Evolutionary conservation across 2,329 filamentous ascomycete genomes (phyloP).

Genomic region (Aspergillus clavatus): DNA sequence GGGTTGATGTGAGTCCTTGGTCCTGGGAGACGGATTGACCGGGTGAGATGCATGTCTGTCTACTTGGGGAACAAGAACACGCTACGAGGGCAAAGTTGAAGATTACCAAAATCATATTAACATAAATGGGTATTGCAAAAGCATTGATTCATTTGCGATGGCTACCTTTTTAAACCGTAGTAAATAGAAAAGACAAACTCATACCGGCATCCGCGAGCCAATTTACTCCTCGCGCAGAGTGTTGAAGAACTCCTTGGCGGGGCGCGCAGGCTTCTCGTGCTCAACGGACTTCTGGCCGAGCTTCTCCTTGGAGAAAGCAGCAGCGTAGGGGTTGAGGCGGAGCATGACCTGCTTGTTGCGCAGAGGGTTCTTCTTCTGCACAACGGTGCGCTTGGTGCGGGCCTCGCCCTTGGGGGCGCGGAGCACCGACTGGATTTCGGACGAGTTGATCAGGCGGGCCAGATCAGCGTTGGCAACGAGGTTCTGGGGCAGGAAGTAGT

Average conservation of each 20-base stretch:
- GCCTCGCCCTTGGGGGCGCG: constrained; percentile 85
- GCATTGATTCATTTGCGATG: constrained; percentile 21
- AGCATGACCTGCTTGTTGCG: constrained; percentile 98
- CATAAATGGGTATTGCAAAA: constrained; percentile 22
- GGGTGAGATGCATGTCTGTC: too few relatives aligned
- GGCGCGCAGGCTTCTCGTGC: constrained; percentile 56
- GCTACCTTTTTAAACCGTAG: constrained; percentile 22
- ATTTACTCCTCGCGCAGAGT: constrained; percentile 50
- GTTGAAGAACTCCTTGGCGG: constrained; percentile 50
- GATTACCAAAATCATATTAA: constrained; percentile 5
- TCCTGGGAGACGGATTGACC: too few relatives aligned
- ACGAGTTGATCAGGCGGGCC: constrained; percentile 97
- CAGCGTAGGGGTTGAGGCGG: constrained; percentile 96
- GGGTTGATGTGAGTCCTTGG: too few relatives aligned
- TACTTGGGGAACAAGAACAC: too few relatives aligned
- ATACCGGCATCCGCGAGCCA: constrained; percentile 16
- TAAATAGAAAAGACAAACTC: constrained; percentile 18
- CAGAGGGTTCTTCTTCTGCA: constrained; percentile 99
- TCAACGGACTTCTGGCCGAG: constrained; percentile 66
- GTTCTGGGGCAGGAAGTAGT: constrained; percentile 94
- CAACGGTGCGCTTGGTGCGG: constrained; percentile 79
- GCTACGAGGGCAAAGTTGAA: too few relatives aligned
- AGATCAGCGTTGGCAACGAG: constrained; percentile 92
- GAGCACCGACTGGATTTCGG: constrained; percentile 95
- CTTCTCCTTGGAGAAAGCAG: constrained; percentile 82